These are phyloP conservation scores for Exophiala viscosa DNA, from an alignment of 2,329 filamentous ascomycete species.

Conservation along the genomic window DNA sequence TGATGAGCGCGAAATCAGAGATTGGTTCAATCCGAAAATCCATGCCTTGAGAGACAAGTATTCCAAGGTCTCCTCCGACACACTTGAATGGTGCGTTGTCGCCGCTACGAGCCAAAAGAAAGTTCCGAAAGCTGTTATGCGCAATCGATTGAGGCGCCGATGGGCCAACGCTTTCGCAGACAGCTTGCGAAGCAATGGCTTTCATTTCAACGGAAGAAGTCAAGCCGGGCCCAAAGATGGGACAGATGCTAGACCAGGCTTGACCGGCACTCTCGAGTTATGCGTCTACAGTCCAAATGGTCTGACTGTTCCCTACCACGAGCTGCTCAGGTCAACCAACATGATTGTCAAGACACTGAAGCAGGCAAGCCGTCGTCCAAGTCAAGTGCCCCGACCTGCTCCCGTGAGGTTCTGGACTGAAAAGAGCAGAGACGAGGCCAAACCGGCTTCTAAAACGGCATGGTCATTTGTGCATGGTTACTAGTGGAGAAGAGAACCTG, in stretches of 20 bases:
- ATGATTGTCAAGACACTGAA: slow-evolving; percentile 7
- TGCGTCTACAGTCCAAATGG: slow-evolving; percentile 8
- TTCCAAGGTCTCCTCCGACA: slow-evolving; percentile 37
- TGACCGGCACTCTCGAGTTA: slow-evolving; percentile 40
- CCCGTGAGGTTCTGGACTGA: no score
- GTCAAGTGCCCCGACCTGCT: no score
- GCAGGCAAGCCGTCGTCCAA: no score
- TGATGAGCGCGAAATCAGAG: slow-evolving; percentile 15
- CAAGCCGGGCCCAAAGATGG: slow-evolving; percentile 16
- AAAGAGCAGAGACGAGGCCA: no score
- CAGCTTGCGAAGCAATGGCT: slow-evolving; percentile 46
- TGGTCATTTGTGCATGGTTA: no score
- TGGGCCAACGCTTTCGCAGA: slow-evolving; percentile 44
- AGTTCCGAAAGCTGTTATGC: slow-evolving; percentile 43
- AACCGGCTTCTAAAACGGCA: no score
- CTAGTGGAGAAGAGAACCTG: no score
- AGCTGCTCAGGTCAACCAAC: slow-evolving; percentile 10
- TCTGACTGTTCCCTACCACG: slow-evolving; percentile 4
- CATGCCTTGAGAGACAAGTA: slow-evolving; percentile 33
- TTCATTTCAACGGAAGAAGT: slow-evolving; percentile 20
- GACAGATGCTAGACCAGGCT: slow-evolving; percentile 3
- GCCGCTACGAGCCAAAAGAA: slow-evolving; percentile 29
- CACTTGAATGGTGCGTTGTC: slow-evolving; percentile 49
- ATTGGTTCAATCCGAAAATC: slow-evolving; percentile 38
- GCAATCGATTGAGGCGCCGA: slow-evolving; percentile 45